phyloP scores from a whole-genome alignment of 495 filamentous ascomycete genomes.

The Achaetomiella virescens region DNA sequence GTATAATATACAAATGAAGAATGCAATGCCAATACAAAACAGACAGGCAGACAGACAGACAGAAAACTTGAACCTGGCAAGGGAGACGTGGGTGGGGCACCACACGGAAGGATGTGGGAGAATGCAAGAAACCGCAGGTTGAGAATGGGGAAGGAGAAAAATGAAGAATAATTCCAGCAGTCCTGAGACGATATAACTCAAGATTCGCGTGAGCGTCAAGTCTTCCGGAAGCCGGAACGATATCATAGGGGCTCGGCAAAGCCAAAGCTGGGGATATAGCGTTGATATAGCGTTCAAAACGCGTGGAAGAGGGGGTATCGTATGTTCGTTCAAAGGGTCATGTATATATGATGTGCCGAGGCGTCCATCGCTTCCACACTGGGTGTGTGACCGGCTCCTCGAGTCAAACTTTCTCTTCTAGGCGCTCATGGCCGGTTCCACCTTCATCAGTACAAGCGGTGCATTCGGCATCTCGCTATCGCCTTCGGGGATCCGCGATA shows the following conservation, averaged over 20 bases:
- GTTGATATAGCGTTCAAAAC: slow-evolving; percentile 12
- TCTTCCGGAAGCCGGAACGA: slow-evolving; percentile 27
- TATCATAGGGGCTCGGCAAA: slow-evolving; percentile 16
- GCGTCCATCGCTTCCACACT: background rate
- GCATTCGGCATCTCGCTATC: slow-evolving; percentile 46
- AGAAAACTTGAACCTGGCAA: background rate
- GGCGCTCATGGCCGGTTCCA: slow-evolving; percentile 19
- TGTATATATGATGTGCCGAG: background rate
- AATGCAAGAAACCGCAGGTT: background rate
- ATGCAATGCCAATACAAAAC: background rate
- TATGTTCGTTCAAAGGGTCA: slow-evolving; percentile 9
- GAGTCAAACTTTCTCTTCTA: background rate
- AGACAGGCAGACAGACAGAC: no score
- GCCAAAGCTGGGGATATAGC: slow-evolving; percentile 21
- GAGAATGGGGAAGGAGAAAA: background rate
- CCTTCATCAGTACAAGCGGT: slow-evolving; percentile 13
- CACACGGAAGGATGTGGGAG: background rate
- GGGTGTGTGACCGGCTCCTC: background rate
- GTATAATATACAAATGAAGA: background rate
- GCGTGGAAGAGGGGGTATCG: slow-evolving; percentile 5
- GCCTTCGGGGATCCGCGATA: slow-evolving; percentile 60
- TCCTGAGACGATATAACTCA: background rate
- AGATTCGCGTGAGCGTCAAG: slow-evolving; percentile 35
- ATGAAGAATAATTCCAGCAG: background rate
- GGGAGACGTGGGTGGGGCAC: no score